phyloP scores from a whole-genome alignment of 2,329 filamentous ascomycete species.

The Salinomyces thailandicus region DNA sequence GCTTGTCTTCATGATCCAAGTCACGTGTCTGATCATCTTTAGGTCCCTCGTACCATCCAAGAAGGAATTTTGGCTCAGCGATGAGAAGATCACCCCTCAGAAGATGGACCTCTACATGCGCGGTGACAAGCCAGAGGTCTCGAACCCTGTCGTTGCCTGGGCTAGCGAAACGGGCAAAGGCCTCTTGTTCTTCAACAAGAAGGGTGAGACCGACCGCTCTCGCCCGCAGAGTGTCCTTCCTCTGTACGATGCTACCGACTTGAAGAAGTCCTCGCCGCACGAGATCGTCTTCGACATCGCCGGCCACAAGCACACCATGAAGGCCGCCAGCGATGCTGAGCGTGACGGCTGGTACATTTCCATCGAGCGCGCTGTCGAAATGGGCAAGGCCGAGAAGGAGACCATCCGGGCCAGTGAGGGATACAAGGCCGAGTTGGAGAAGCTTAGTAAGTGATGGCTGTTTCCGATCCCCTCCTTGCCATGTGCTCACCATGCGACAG shows the following conservation, averaged over 20 bases:
- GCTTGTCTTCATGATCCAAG: background rate
- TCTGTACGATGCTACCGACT: slow-evolving; percentile 53
- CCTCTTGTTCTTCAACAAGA: slow-evolving; percentile 83
- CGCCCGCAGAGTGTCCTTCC: slow-evolving; percentile 65
- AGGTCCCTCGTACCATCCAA: slow-evolving; percentile 86
- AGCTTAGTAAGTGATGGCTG: slow-evolving; percentile 52
- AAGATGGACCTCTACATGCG: slow-evolving; percentile 68
- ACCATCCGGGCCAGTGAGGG: slow-evolving; percentile 66
- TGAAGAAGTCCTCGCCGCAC: slow-evolving; percentile 61
- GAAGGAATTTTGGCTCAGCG: slow-evolving; percentile 66
- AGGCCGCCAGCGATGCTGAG: slow-evolving; percentile 62
- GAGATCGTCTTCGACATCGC: slow-evolving; percentile 81
- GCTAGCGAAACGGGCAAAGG: slow-evolving; percentile 90
- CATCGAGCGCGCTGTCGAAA: slow-evolving; percentile 68
- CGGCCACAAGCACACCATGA: slow-evolving; percentile 89
- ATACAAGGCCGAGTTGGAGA: slow-evolving; percentile 79
- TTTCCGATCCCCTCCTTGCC: too few relatives aligned
- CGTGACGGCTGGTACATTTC: slow-evolving; percentile 88
- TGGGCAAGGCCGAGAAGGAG: slow-evolving; percentile 72
- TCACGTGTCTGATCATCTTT: slow-evolving; percentile 8
- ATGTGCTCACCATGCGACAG: slow-evolving; percentile 8
- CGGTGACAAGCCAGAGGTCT: slow-evolving; percentile 72
- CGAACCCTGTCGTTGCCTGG: slow-evolving; percentile 77
- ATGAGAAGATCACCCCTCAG: slow-evolving; percentile 61
- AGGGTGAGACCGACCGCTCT: slow-evolving; percentile 63